Evolutionary conservation across 2,329 filamentous ascomycete species (phyloP), one percentile per base, ranked within the genome.

Genomic region (Didymella glomerata): DNA sequence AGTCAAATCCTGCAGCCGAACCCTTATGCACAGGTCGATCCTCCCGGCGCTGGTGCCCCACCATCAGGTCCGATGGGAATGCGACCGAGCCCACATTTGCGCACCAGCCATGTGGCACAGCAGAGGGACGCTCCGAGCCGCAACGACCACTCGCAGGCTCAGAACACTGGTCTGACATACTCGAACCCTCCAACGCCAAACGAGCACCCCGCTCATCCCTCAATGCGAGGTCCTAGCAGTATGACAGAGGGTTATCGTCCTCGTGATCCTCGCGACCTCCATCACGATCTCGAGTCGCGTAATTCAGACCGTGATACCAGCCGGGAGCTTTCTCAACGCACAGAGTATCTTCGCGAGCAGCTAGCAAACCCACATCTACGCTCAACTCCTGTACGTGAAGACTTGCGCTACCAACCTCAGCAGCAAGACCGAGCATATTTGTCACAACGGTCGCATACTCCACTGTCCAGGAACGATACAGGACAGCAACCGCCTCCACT

Each of bases 1-100:
- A 64, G 66, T 20, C 72, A 75, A 53, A 73, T 76, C 9, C 56
- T 77, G 22, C 73, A 76, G 44, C 73, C 75, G 18, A 77, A 77
- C 54, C 75, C 75, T 10, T 77, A 77, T 55, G 70, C 71, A 16
- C 73, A 75, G 51, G 72, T 77, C 2, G 74, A 77, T 53, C 74
- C 73, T n/a, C 66, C 72, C 30, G 69, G 72, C 8, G 64, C 56
- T 40, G 60, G 61, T 34, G 65, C 65, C 20, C 71, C 73, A 48
- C 56, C 69, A n/a, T 57, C 70, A 24, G 75, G 68, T 13, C 68
- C 74, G 27, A 68, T 71, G 58, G 75, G 73, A 14, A 76, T 76
- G 74, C 73, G 74, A 25, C 74, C 74, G 14, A 76, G 74, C 38
- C 73, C 74, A 10, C 75, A 73, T 57, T 61, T 72, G n/a, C 71